A percentile compares a stretch with the other conserved stretches of the same genome.
These are phyloP conservation scores for Daldinia eschscholtzii DNA, from an alignment of 2,329 filamentous ascomycete species.

Conservation along the genomic window DNA sequence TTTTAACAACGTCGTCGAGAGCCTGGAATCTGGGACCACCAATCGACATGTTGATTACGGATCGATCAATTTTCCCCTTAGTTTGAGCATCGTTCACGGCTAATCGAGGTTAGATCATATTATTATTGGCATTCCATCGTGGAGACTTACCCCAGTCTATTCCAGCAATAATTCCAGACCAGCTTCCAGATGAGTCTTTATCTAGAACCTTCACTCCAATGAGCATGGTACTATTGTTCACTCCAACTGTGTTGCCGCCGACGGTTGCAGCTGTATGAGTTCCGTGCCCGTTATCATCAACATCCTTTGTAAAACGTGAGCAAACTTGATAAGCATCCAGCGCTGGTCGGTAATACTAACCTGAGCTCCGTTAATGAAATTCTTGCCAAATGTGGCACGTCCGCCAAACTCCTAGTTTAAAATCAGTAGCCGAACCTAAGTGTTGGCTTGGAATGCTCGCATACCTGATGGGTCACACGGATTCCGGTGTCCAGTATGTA, in stretches of 20 bases:
- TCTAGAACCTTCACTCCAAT: slow-evolving; percentile 49
- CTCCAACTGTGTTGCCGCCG: slow-evolving; percentile 47
- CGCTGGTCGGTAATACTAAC: slow-evolving; percentile 26
- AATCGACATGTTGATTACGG: slow-evolving; percentile 51
- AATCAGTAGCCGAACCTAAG: slow-evolving; percentile 16
- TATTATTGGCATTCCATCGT: slow-evolving; percentile 18
- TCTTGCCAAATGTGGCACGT: slow-evolving; percentile 49
- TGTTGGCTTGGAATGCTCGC: not conserved
- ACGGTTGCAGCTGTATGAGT: slow-evolving; percentile 48
- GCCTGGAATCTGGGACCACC: slow-evolving; percentile 40
- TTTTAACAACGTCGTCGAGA: slow-evolving; percentile 43
- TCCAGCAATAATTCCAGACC: slow-evolving; percentile 45
- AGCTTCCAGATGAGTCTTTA: slow-evolving; percentile 36
- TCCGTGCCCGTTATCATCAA: slow-evolving; percentile 49
- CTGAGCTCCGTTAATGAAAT: slow-evolving; percentile 43
- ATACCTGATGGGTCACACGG: slow-evolving; percentile 45
- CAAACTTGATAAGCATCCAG: not conserved
- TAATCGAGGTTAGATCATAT: slow-evolving; percentile 15
- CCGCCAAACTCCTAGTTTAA: slow-evolving; percentile 44
- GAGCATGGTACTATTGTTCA: slow-evolving; percentile 47
- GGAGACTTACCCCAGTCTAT: slow-evolving; percentile 48
- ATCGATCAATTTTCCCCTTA: slow-evolving; percentile 37
- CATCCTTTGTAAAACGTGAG: slow-evolving; percentile 35
- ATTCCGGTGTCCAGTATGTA: slow-evolving; percentile 50
- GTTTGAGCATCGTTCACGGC: slow-evolving; percentile 47